Conservation (phyloP, 1,284 basidiomycete species). For the Baeospora myosura region DNA sequence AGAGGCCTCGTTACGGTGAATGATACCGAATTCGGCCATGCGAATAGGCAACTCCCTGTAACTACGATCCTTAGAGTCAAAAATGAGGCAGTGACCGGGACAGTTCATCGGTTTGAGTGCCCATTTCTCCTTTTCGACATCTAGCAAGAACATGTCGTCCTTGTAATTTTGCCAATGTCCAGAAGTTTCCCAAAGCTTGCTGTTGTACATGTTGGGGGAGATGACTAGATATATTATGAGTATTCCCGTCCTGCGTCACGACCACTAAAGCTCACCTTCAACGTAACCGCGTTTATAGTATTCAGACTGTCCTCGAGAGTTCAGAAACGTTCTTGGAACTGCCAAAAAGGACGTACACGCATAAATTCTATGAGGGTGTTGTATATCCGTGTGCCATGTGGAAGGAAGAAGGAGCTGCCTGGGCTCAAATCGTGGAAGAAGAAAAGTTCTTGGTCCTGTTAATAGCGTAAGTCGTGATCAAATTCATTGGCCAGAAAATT, state of each 20-base stretch:
- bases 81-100: constrained; percentile 95
- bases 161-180: constrained; percentile 98
- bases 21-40: constrained; percentile 97
- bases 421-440: constrained; percentile 98
- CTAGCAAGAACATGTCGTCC: constrained; percentile 95
- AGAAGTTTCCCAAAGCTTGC: constrained; percentile 96
- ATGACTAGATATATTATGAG: constrained; percentile 56
- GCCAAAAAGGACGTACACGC: constrained; percentile 49
- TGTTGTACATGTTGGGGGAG: constrained; percentile 96
- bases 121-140: constrained; percentile 93
- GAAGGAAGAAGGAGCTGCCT: constrained; percentile 94
- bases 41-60: constrained; percentile 96
- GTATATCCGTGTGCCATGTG: constrained; percentile 96
- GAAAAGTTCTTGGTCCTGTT: constrained; percentile 91
- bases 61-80: constrained; percentile 88
- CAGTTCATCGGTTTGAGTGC: constrained; percentile 99
- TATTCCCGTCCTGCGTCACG: constrained; percentile 3
- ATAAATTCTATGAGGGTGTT: constrained; percentile 90
- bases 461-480: constrained; percentile 7
- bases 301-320: constrained; percentile 42
- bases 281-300: constrained; percentile 86
- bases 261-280: constrained; percentile 61
- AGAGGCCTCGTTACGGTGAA: constrained; percentile 95
- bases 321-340: constrained; percentile 5
- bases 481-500: constrained; percentile 11